Evolutionary conservation across 306 rosid genomes (phyloP).

Genomic region (Glycine latifolia): DNA sequence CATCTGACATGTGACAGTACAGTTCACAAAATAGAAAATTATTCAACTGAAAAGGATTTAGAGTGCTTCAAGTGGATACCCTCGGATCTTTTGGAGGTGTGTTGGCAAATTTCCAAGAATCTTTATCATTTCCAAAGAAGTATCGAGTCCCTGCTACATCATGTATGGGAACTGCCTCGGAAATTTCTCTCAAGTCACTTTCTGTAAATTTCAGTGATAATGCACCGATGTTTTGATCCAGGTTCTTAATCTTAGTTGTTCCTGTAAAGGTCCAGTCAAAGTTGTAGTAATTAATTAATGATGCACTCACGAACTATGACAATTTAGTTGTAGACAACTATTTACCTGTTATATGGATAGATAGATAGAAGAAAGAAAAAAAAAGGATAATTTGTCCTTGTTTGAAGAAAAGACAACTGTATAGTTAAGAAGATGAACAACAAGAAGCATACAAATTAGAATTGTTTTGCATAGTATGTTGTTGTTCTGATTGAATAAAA

Average conservation of each 20-base stretch:
- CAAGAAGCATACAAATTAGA: not conserved
- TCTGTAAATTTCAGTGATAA: conserved; percentile 48
- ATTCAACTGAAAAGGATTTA: conserved; percentile 33
- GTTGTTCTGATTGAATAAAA: not conserved
- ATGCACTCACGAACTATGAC: not conserved
- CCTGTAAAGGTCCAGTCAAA: not conserved
- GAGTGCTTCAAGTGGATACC: conserved; percentile 33
- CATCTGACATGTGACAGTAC: not conserved
- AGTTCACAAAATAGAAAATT: not conserved
- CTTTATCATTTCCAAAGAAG: not conserved
- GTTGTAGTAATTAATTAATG: not conserved
- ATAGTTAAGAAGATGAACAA: no score
- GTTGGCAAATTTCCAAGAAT: conserved; percentile 53
- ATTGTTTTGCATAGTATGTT: no score
- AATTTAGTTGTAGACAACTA: not conserved
- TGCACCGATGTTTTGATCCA: conserved; percentile 41
- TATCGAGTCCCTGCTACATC: conserved; percentile 57
- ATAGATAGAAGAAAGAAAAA: no score
- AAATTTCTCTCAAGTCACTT: conserved; percentile 54
- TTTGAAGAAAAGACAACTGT: no score
- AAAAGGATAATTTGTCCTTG: no score
- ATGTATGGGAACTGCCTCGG: conserved; percentile 51
- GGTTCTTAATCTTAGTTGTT: conserved; percentile 55
- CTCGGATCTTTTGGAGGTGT: conserved; percentile 42
- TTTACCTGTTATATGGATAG: not conserved